Base-by-base conservation (phyloP, 768 basidiomycete species). In the Phaeotremella fagi region DNA sequence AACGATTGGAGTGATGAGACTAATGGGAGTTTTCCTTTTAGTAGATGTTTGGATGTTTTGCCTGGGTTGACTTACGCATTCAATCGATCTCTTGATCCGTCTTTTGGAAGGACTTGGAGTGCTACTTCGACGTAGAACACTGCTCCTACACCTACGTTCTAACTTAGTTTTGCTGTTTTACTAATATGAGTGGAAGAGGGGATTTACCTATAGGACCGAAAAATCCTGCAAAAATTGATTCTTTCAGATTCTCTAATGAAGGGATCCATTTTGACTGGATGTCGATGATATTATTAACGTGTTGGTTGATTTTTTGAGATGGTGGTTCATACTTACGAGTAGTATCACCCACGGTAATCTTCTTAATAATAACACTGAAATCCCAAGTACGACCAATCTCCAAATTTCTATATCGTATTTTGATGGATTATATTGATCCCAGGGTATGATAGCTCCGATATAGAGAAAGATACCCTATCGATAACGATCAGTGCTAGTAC, bases 91-190 rank as follows among this genome's bases (percentile, higher is more conserved):
- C 72, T 59, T 15, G 57, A 55, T 7, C 52, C 54, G 6, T 75
- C 68, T 16, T 71, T 72, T 1, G 77, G 76, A 0, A 77, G 29
- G 2, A 47, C 31, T 3, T 74, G 57, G 1, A 75, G 56, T 0
- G 76, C 76, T 2, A 77, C 71, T 38, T 75, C 66, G 16, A 70
- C 66, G 48, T 77, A 77, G 58, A 76, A 75, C 18, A 75, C 54
- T 1, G 63, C 60, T 3, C 59, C 51, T 16, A 72, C 63, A 9
- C 62, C 55, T 53, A 31, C 25, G 15, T 16, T n/a, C 29, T 44
- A 11, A 36, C 23, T 1, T 16, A 25, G 4, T 46, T 16, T 15
- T 16, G 24, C n/a, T 16, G 16, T 7, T 7, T 7, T 33, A 16
- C 31, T 7, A n/a, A n/a, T n/a, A n/a, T n/a, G 31, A 48, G 27